Base-by-base conservation (phyloP, 2,329 filamentous ascomycete species). In the Curvularia sp. region DNA sequence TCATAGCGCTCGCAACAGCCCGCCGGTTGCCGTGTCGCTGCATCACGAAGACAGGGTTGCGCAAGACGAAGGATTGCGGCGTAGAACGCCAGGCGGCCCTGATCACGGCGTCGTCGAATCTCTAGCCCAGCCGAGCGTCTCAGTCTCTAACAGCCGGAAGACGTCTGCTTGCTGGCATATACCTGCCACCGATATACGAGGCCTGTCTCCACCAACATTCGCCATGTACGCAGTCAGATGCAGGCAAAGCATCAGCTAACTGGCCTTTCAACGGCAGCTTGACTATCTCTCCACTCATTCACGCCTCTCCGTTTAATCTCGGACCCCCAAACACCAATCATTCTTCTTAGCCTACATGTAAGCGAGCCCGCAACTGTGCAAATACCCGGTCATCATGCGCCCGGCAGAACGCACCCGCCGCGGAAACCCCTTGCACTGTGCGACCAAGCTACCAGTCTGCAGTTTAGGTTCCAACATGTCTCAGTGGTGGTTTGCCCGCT, bases 351-450 rank as follows among this genome's bases (percentile, higher is more conserved):
- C 49, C 10, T 15, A 45, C 36, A 13, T 25, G 32, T 53, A 57
- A 57, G 49, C 54, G 49, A 55, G 45, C 48, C 42, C 48, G 55
- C 50, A 52, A 32, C 19, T 39, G 30, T 48, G 53, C 53, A 60
- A 52, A 60, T 60, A 62, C 57, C 60, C 57, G 60, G 60, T 56
- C 57, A 51, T 59, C 59, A 62, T 57, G 42, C 50, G 57, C 52
- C 46, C 21, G n/a, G 30, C 49, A 18, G 21, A 39, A 27, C 9
- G 18, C 43, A 36, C 47, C 47, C 41, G 15, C 12, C 23, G 23
- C 47, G 46, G 30, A 48, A 45, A 19, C 36, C 49, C 57, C 48
- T 53, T 50, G 53, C 39, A 49, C 42, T 41, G 57, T 59, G 48
- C 57, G 27, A 52, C 53, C 46, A 39, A 32, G 46, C 49, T 43